Percentiles rank a stretch among this genome's conserved stretches.
Conservation (phyloP, 176 grass and related monocot species). For the Panicum miliaceum region DNA sequence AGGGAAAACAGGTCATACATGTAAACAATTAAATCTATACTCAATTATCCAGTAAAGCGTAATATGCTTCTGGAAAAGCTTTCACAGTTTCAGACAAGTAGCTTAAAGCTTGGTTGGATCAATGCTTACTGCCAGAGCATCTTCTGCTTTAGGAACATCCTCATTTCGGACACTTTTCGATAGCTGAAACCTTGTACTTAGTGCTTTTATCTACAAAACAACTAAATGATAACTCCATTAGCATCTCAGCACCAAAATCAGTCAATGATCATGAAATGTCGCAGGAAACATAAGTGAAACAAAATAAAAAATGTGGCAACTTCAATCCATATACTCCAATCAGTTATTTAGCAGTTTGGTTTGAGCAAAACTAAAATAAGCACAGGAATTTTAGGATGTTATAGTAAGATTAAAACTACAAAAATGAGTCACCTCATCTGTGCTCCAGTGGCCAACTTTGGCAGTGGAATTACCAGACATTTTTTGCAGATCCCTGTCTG, state of each 20-base stretch:
- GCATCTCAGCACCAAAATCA: constrained; percentile 4
- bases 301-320: not conserved
- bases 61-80: not conserved
- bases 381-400: not conserved
- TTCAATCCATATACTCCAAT: not conserved
- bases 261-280: constrained; percentile 13
- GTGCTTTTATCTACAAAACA: constrained; percentile 70
- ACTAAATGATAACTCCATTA: constrained; percentile 48
- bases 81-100: not conserved
- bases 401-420: constrained; percentile 19
- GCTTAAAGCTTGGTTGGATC: not conserved
- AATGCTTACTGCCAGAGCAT: constrained; percentile 64
- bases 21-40: not conserved
- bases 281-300: not conserved
- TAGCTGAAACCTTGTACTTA: constrained; percentile 61
- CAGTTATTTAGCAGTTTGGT: not conserved
- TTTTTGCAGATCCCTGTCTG: constrained; percentile 97
- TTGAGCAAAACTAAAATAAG: not conserved
- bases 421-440: constrained; percentile 63
- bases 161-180: constrained; percentile 53
- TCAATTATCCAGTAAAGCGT: not conserved
- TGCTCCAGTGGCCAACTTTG: constrained; percentile 81
- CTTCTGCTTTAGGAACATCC: constrained; percentile 58
- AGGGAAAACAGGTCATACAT: constrained; percentile 27
- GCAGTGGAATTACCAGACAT: constrained; percentile 87